phyloP scores from a whole-genome alignment of 192 early-diverging fungal species.

The Gonapodya sp. region DNA sequence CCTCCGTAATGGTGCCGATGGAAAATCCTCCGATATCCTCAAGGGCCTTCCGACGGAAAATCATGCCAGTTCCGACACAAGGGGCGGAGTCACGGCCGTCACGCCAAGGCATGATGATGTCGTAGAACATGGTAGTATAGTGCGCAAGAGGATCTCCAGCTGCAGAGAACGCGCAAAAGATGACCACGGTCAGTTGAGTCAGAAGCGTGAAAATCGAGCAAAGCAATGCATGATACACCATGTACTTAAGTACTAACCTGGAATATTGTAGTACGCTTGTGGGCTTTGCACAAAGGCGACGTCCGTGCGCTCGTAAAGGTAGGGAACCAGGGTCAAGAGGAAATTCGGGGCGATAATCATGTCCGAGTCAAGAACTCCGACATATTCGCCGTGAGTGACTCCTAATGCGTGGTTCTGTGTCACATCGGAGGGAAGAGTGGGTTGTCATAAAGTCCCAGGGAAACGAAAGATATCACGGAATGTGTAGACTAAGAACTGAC shows the following conservation, averaged over 20 bases:
- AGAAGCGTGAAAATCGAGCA: no score
- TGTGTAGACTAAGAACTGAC: no score
- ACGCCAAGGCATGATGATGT: constrained; percentile 5
- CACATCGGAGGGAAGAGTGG: background rate
- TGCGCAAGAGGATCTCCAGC: constrained; percentile 8
- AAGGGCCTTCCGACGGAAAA: constrained; percentile 10
- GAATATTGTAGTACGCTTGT: constrained; percentile 13
- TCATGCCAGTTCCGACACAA: constrained; percentile 3
- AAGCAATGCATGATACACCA: no score
- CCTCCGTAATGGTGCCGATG: constrained; percentile 7
- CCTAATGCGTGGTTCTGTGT: constrained; percentile 4
- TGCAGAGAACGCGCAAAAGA: no score
- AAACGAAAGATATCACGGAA: background rate
- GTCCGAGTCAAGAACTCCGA: background rate
- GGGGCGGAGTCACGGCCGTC: constrained; percentile 10
- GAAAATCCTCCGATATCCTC: constrained; percentile 7
- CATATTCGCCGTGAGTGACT: constrained; percentile 1
- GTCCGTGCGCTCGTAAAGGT: background rate
- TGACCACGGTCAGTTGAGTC: no score
- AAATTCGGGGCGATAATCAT: constrained; percentile 2
- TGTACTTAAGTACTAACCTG: no score
- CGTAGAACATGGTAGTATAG: background rate
- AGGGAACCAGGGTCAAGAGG: background rate
- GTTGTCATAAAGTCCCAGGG: background rate
- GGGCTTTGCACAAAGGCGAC: constrained; percentile 12